Conservation (phyloP, 2,329 filamentous ascomycete genomes). For the Onygenales sp. region DNA sequence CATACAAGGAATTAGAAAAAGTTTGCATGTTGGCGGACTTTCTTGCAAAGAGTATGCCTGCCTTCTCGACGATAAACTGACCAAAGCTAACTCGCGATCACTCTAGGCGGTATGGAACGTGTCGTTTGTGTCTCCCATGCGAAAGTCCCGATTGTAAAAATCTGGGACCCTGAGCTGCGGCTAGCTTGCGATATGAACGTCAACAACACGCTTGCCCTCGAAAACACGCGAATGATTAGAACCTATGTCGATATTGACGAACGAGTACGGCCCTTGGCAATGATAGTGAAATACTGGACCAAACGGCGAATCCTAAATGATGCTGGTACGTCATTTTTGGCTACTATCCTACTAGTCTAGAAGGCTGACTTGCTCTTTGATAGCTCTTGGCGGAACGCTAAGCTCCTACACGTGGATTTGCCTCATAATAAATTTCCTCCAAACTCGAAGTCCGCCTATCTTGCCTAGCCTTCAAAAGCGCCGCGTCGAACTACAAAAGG, state of each 20-base stretch:
- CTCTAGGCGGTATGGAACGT: conserved; percentile 83
- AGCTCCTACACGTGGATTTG: conserved; percentile 99
- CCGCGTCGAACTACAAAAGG: conserved; percentile 42
- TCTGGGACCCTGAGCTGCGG: conserved; percentile 88
- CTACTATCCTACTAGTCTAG: neutral
- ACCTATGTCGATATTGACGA: conserved; percentile 92
- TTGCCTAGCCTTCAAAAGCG: conserved; percentile 76
- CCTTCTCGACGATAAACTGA: neutral
- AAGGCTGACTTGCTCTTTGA: conserved; percentile 12
- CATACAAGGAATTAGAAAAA: conserved; percentile 75
- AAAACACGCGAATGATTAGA: conserved; percentile 96
- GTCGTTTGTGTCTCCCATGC: conserved; percentile 91
- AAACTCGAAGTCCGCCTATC: conserved; percentile 74
- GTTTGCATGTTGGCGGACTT: conserved; percentile 87
- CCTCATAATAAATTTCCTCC: conserved; percentile 91
- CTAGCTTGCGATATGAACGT: conserved; percentile 97
- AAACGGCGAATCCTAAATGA: conserved; percentile 88
- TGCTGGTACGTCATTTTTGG: conserved; percentile 57
- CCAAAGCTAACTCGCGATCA: conserved; percentile 4
- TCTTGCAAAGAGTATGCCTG: conserved; percentile 66
- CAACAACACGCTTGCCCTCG: conserved; percentile 88
- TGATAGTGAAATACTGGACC: conserved; percentile 98
- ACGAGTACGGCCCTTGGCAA: conserved; percentile 80
- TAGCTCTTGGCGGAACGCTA: conserved; percentile 84
- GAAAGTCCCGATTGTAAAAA: conserved; percentile 96